Base-by-base conservation (phyloP, 495 filamentous ascomycete genomes). In the Xylaria acuta region DNA sequence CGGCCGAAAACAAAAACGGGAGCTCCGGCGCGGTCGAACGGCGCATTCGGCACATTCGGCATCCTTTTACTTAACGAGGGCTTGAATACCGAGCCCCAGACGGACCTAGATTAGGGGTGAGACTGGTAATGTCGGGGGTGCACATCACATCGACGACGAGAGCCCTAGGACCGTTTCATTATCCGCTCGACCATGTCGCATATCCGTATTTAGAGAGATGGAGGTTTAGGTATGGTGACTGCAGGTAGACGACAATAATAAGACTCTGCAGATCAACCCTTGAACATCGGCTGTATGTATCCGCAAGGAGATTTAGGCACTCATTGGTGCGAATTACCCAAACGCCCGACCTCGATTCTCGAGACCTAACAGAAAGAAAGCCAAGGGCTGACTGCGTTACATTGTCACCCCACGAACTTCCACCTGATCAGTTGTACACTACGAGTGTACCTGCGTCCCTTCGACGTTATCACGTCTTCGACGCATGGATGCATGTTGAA, bases 361-460 rank as follows among this genome's bases (percentile, higher is more conserved):
- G 53, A 56, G 53, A 32, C 14, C 41, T 40, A 30, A 49, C 22
- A 63, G 30, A 27, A 41, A 51, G 62, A 51, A 4, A 36, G 64
- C 41, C 64, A 51, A 64, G 62, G 62, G 22, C 41, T 43, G 38
- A 47, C 62, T n/a, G 62, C n/a, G 64, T 66, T 49, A 14, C 64
- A 66, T 66, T 38, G n/a, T 38, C 45, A n/a, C 64, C 16, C 64
- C 47, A 51, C 25, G 45, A 41, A 47, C 64, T 20, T 40, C 47
- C 64, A 45, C 66, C 45, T 66, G 64, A 59, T 45, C 32, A 58
- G 18, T 56, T 22, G 66, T 43, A 30, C 64, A 38, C 58, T 18
- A 47, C 11, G 62, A 58, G 43, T 58, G 66, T 56, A 34, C 66
- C 66, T 68, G 66, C 66, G 59, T 68, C 49, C 51, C 66, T 14